Conservation (phyloP, 2,329 filamentous ascomycete species). For the Cercospora beticola region DNA sequence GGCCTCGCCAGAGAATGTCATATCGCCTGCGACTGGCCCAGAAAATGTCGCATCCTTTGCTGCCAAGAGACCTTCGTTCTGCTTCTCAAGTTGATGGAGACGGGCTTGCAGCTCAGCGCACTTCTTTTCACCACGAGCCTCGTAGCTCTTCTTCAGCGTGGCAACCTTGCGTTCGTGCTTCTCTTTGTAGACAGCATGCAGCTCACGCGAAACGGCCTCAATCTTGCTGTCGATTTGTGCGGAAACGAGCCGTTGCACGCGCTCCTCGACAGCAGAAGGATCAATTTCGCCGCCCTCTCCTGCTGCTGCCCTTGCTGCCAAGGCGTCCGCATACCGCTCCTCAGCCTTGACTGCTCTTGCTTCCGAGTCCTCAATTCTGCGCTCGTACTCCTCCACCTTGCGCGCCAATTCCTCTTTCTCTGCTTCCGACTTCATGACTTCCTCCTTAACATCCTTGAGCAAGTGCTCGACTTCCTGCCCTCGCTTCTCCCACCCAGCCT, state of each 20-base stretch:
- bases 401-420: slow-evolving; percentile 77
- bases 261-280: slow-evolving; percentile 42
- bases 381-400: slow-evolving; percentile 74
- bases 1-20: slow-evolving; percentile 24
- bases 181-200: slow-evolving; percentile 90
- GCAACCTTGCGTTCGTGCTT: slow-evolving; percentile 97
- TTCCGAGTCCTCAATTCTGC: slow-evolving; percentile 70
- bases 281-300: slow-evolving; percentile 29
- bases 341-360: slow-evolving; percentile 71
- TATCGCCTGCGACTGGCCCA: slow-evolving; percentile 43
- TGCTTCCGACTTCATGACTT: slow-evolving; percentile 74
- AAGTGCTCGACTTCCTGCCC: slow-evolving; percentile 83
- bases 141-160: slow-evolving; percentile 78
- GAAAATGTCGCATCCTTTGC: slow-evolving; percentile 66
- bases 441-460: slow-evolving; percentile 74
- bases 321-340: slow-evolving; percentile 63
- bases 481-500: slow-evolving; percentile 78
- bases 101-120: slow-evolving; percentile 73
- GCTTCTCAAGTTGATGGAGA: slow-evolving; percentile 66
- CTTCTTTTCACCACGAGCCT: slow-evolving; percentile 85
- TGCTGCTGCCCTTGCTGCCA: slow-evolving; percentile 33
- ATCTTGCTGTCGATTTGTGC: slow-evolving; percentile 87
- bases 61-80: slow-evolving; percentile 71
- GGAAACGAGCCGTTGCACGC: slow-evolving; percentile 49
- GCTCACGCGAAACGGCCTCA: slow-evolving; percentile 68